These are phyloP conservation scores for Leucosporidium creatinivorum DNA, from an alignment of 768 basidiomycete species.

Conservation along the genomic window DNA sequence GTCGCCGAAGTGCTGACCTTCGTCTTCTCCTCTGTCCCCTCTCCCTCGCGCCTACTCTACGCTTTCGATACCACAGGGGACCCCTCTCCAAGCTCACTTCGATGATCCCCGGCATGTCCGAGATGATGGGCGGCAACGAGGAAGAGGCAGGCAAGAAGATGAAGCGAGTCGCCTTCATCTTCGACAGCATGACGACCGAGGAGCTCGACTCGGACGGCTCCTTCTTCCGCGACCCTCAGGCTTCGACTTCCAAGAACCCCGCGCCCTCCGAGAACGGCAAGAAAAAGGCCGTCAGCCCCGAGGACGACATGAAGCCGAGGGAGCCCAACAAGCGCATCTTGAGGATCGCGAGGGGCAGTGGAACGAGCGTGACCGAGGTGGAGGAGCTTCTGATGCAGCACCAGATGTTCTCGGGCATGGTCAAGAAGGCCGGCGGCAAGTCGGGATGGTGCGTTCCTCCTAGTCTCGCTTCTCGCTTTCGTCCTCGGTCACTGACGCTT, in stretches of 20 bases:
- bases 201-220: slow-evolving; percentile 94
- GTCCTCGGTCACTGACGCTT: background rate
- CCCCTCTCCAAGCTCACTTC: slow-evolving; percentile 96
- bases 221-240: slow-evolving; percentile 59
- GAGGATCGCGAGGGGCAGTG: slow-evolving; percentile 84
- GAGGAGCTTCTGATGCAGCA: slow-evolving; percentile 95
- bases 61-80: slow-evolving; percentile 55
- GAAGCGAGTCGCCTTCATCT: slow-evolving; percentile 98
- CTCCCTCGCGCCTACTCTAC: background rate
- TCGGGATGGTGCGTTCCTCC: slow-evolving; percentile 66
- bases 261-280: background rate
- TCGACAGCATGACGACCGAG: slow-evolving; percentile 87
- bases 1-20: background rate
- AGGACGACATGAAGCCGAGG: slow-evolving; percentile 40
- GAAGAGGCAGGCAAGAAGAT: slow-evolving; percentile 83
- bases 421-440: slow-evolving; percentile 94
- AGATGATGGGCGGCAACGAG: slow-evolving; percentile 73
- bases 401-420: slow-evolving; percentile 98
- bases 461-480: background rate
- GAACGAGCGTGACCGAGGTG: slow-evolving; percentile 93
- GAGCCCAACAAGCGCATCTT: slow-evolving; percentile 86
- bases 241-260: background rate
- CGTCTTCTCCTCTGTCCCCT: slow-evolving; percentile 11
- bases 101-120: slow-evolving; percentile 96
- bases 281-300: slow-evolving; percentile 34